Base-by-base conservation (phyloP, 2,329 filamentous ascomycete genomes). In the Chrysosphaeria jannelii region DNA sequence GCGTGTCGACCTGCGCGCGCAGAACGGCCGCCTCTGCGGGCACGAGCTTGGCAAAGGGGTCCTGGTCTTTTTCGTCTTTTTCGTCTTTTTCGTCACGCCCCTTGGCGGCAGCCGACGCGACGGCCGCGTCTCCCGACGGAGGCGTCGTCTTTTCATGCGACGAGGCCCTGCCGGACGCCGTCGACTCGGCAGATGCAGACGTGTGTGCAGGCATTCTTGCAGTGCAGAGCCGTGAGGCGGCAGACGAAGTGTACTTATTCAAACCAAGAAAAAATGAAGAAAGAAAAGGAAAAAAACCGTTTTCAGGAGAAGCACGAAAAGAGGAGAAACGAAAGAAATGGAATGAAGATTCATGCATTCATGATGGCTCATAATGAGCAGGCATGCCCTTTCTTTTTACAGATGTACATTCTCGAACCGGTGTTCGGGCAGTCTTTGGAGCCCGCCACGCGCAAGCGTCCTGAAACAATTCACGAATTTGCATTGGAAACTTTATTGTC, bases 11-110 rank as follows among this genome's bases (percentile, higher is more conserved):
- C 43, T 85, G 74, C 28, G 48, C 51, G 39, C 55, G 63, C 29
- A 85, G 45, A 25, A 81, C 57, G 11, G 53, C 48, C 25, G 56
- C 63, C 42, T 81, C 68, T 28, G 66, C 38, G 6, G 55, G 42
- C 2, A 68, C 57, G 4, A 79, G 48, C 38, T 74, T 59, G 13
- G 47, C 46, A 36, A 60, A 64, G 4, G 57, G 46, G 34, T 51
- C 47, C 4, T 47, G 36, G 19, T 8, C 35, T 29, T 8, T 38
- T 6, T 20, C 28, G 8, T n/a, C n/a, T n/a, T n/a, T n/a, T n/a
- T n/a, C n/a, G n/a, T n/a, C n/a, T n/a, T n/a, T n/a, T n/a, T n/a
- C 8, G 39, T 19, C 17, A n/a, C 7, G 17, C 9, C 12, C 23
- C 6, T 12, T 7, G 3, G 15, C 17, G 10, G 23, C 16, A 17